A percentile compares a stretch with the other conserved stretches of the same genome.
These are phyloP conservation scores for Podospora pseudocomata DNA, from an alignment of 495 filamentous ascomycete species.

Conservation along the genomic window DNA sequence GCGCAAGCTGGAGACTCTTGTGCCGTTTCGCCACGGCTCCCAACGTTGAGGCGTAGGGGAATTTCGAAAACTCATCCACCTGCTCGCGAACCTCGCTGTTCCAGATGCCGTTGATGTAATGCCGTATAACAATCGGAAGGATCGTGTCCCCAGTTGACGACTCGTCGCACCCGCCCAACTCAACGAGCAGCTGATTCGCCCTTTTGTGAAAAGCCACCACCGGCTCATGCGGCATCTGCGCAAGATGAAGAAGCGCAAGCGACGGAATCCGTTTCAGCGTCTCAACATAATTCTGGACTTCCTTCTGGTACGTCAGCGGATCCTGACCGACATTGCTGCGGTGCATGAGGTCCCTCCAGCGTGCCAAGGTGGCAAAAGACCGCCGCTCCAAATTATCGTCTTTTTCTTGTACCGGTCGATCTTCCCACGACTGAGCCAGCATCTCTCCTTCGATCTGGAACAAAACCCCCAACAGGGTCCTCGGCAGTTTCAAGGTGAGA, in stretches of 20 bases:
- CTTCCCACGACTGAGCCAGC: slow-evolving; percentile 44
- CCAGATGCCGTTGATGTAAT: slow-evolving; percentile 47
- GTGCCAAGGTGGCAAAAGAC: slow-evolving; percentile 30
- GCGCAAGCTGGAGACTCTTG: slow-evolving; percentile 45
- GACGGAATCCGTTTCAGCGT: slow-evolving; percentile 45
- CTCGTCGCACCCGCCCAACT: slow-evolving; percentile 29
- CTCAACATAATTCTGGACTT: slow-evolving; percentile 41
- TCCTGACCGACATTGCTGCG: slow-evolving; percentile 35
- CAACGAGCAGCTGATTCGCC: slow-evolving; percentile 34
- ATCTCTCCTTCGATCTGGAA: slow-evolving; percentile 51
- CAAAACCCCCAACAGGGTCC: slow-evolving; percentile 45
- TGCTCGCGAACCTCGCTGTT: slow-evolving; percentile 33
- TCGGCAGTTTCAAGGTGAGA: slow-evolving; percentile 25
- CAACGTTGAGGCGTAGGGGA: slow-evolving; percentile 14
- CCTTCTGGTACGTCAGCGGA: slow-evolving; percentile 43
- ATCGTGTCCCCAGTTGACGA: slow-evolving; percentile 19
- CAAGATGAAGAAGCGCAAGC: slow-evolving; percentile 44
- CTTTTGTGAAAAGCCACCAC: slow-evolving; percentile 41
- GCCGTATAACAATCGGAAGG: slow-evolving; percentile 26
- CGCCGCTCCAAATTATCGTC: slow-evolving; percentile 34
- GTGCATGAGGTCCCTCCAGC: slow-evolving; percentile 42
- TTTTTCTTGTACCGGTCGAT: slow-evolving; percentile 32
- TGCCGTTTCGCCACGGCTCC: slow-evolving; percentile 40
- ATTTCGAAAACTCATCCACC: slow-evolving; percentile 34
- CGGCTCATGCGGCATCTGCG: slow-evolving; percentile 46